Percentiles rank a stretch among this genome's conserved stretches.
phyloP scores from a whole-genome alignment of 2,329 filamentous ascomycete species.

The Endocalyx cinctus region DNA sequence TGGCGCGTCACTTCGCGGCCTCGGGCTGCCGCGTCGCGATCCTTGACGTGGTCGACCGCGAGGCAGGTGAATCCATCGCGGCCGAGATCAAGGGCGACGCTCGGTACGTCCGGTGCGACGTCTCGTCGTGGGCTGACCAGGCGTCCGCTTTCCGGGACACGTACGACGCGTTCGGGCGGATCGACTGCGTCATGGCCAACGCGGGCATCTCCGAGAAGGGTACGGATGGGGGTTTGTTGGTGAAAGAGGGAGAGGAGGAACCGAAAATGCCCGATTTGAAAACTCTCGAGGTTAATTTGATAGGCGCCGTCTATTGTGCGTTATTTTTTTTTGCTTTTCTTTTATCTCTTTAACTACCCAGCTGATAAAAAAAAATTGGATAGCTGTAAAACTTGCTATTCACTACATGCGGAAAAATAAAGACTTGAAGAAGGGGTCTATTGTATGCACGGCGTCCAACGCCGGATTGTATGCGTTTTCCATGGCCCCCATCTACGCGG shows the following conservation, averaged over 20 bases:
- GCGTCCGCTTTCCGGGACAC: constrained; percentile 29
- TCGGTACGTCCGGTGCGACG: constrained; percentile 30
- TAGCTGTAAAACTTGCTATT: constrained; percentile 44
- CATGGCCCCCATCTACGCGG: constrained; percentile 44
- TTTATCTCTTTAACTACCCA: neutral
- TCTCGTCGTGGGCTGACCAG: constrained; percentile 33
- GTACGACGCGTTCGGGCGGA: constrained; percentile 24
- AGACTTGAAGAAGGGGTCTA: constrained; percentile 33
- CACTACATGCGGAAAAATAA: constrained; percentile 47
- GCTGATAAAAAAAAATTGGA: neutral
- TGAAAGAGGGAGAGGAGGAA: constrained; percentile 17
- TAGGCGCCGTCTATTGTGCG: constrained; percentile 41
- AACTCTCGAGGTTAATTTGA: constrained; percentile 30
- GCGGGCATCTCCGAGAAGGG: constrained; percentile 43
- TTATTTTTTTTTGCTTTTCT: constrained; percentile 3
- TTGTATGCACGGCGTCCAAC: constrained; percentile 50
- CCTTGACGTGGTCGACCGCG: constrained; percentile 26
- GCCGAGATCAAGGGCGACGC: constrained; percentile 18
- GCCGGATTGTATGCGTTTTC: constrained; percentile 49
- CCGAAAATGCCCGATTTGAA: constrained; percentile 20
- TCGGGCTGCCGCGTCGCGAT: constrained; percentile 28
- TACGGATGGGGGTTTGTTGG: constrained; percentile 18
- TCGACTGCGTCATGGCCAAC: constrained; percentile 47
- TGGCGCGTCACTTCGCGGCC: constrained; percentile 30
- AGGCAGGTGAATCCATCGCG: constrained; percentile 18